Base-by-base conservation (phyloP, 495 filamentous ascomycete genomes). In the Hypoxylon lienhwacheense region DNA sequence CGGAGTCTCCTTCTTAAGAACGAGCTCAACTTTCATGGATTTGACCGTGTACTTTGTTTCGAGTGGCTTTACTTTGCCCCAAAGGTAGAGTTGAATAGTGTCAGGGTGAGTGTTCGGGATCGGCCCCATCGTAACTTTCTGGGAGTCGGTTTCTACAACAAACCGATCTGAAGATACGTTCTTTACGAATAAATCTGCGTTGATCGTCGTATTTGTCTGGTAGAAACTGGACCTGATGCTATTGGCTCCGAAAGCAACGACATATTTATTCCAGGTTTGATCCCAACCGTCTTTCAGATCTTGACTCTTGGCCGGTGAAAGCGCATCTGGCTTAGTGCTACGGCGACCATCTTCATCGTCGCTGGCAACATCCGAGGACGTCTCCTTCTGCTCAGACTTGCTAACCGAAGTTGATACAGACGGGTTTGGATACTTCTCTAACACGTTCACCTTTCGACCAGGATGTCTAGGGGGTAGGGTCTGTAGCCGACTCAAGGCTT, bases 11-110 rank as follows among this genome's bases (percentile, higher is more conserved):
- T 97, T 98, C 20, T 74, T 75, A 17, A 98, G 76, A 1, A 75
- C 75, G 22, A 97, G 71, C 68, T 97, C 93, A 44, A 97, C 83
- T 69, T 97, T 98, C 40, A 86, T 88, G 4, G 85, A 74, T 35
- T 87, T 85, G 20, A 90, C 81, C 5, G 78, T 78, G 63, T 73
- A 82, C 14, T 75, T 83, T 17, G 82, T 88, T 14, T 73, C 58
- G 6, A 76, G 55, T 0, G 83, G 68, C 31, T 87, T 79, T 57
- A 98, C 83, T 6, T 73, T 59, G 14, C 81, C 82, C 59, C 74
- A 89, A 5, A 96, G 81, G 29, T 88, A 75, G 31, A 96, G 70
- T 0, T 83, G 83, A 44, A 88, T 88, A 33, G 58, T 16, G 15
- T 28, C 31, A 41, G 51, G 53, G 46, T 49, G 47, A 51, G 32